Percentiles rank a stretch among this genome's conserved stretches.
Conservation (phyloP, 129 eudicot genomes). For the Lonicera japonica region DNA sequence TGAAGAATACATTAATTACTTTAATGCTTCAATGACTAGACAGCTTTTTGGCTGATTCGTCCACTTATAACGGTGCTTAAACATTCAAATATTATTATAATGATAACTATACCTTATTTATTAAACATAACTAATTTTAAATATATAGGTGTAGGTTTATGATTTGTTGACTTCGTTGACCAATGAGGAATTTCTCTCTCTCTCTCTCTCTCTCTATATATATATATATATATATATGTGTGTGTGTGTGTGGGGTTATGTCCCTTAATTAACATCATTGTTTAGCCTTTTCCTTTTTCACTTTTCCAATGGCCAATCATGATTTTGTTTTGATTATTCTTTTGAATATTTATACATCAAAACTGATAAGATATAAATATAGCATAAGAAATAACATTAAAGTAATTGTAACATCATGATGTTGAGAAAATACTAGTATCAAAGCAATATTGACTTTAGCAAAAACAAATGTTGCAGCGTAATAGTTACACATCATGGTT, state of each 20-base stretch:
- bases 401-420: too few species aligned
- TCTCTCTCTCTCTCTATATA: neutral
- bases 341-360: neutral
- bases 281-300: neutral
- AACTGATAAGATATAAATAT: too few species aligned
- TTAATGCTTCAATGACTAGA: neutral
- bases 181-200: conserved; percentile 2
- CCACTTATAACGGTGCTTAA: conserved; percentile 7
- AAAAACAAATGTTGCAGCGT: too few species aligned
- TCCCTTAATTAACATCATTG: neutral
- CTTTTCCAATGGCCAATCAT: conserved; percentile 1
- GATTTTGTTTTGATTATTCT: neutral
- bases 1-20: neutral
- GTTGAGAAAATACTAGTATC: too few species aligned
- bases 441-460: too few species aligned
- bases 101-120: neutral
- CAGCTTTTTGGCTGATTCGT: conserved; percentile 7
- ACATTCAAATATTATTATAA: neutral
- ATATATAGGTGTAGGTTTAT: neutral
- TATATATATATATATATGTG: too few species aligned
- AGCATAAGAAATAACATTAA: too few species aligned
- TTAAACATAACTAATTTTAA: neutral
- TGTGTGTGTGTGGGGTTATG: conserved; percentile 3
- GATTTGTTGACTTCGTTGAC: conserved; percentile 8
- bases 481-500: too few species aligned